Evolutionary conservation across 2,329 filamentous ascomycete species (phyloP).

Genomic region (Colletotrichum nymphaeae): DNA sequence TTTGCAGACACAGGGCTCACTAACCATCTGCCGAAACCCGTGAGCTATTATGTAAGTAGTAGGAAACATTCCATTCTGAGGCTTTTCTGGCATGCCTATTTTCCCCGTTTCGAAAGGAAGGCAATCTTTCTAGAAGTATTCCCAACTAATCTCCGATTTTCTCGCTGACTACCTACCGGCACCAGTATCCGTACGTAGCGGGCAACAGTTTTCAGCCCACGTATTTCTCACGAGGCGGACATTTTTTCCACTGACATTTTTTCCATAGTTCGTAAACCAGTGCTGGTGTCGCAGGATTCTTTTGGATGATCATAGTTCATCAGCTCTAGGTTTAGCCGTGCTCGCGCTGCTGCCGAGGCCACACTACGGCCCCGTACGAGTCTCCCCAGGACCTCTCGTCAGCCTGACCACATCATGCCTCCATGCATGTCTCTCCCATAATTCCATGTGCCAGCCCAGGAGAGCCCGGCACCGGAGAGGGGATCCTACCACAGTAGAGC

Average conservation of each 20-base stretch:
- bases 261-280: not conserved
- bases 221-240: not conserved
- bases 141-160: not conserved
- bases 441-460: slow-evolving; percentile 7
- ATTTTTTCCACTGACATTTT: not conserved
- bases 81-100: not conserved
- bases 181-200: not conserved
- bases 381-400: not conserved
- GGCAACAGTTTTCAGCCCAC: not conserved
- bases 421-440: slow-evolving; percentile 28
- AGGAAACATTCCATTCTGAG: not conserved
- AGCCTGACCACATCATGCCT: slow-evolving; percentile 31
- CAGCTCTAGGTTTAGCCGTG: not conserved
- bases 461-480: not conserved
- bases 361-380: not conserved
- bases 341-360: not conserved
- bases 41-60: not conserved
- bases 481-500: not conserved
- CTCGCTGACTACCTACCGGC: too few species aligned
- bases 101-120: too few species aligned
- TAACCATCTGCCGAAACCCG: not conserved
- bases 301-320: slow-evolving; percentile 1
- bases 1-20: not conserved
- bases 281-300: not conserved
- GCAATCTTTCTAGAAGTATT: not conserved